phyloP scores from a whole-genome alignment of 768 basidiomycete species.

The Lactarius evosmus region DNA sequence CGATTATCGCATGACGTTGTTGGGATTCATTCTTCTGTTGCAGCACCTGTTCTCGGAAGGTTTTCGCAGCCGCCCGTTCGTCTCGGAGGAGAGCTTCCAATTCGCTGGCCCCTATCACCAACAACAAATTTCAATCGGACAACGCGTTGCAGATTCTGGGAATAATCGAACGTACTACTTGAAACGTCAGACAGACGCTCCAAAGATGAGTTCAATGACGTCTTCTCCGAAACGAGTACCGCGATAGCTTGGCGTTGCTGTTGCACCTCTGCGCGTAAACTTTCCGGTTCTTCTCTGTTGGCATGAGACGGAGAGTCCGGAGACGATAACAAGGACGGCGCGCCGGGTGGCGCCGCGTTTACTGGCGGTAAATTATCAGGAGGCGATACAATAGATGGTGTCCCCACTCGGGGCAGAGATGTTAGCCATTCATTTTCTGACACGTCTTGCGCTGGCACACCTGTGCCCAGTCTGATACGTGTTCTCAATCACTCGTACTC shows the following conservation, averaged over 20 bases:
- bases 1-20: constrained; percentile 40
- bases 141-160: not conserved
- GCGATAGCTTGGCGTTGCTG: constrained; percentile 73
- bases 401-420: constrained; percentile 48
- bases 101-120: constrained; percentile 30
- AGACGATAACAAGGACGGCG: constrained; percentile 18
- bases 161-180: constrained; percentile 44
- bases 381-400: constrained; percentile 33
- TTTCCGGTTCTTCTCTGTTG: constrained; percentile 27
- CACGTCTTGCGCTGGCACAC: constrained; percentile 34
- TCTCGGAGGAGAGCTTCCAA: constrained; percentile 29
- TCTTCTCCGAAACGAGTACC: constrained; percentile 56
- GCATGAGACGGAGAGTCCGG: constrained; percentile 25
- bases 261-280: constrained; percentile 39
- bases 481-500: constrained; percentile 4
- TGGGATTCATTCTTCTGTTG: constrained; percentile 42
- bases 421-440: constrained; percentile 55
- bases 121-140: not conserved
- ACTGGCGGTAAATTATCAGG: constrained; percentile 29
- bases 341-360: constrained; percentile 34
- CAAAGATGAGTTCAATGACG: constrained; percentile 41
- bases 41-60: constrained; percentile 37
- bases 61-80: constrained; percentile 27
- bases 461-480: constrained; percentile 42
- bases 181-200: constrained; percentile 59